Conservation (phyloP, 352 stramenopile species). For the Globisporangium camurandrum region DNA sequence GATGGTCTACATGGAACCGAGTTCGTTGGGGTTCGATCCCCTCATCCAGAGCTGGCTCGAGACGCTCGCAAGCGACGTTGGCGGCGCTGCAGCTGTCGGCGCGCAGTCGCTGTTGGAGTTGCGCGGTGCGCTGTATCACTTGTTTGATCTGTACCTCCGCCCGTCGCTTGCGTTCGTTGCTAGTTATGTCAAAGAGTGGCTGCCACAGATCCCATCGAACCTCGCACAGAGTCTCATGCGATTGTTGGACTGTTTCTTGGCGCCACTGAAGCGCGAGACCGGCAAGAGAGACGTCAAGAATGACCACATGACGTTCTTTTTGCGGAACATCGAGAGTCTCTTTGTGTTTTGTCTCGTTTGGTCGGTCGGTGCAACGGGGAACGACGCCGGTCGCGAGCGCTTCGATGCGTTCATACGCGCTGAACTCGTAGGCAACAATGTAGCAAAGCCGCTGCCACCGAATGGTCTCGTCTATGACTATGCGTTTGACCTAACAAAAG, state of each 20-base stretch:
- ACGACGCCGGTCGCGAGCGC: slow-evolving; percentile 68
- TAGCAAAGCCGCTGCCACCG: slow-evolving; percentile 46
- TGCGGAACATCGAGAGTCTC: slow-evolving; percentile 78
- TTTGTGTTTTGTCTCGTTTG: slow-evolving; percentile 92
- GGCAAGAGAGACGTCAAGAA: slow-evolving; percentile 79
- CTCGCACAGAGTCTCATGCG: slow-evolving; percentile 88
- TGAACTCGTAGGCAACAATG: slow-evolving; percentile 63
- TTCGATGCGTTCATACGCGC: slow-evolving; percentile 86
- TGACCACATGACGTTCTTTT: slow-evolving; percentile 58
- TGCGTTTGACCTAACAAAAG: slow-evolving; percentile 73
- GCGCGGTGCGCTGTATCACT: slow-evolving; percentile 39
- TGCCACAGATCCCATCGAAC: slow-evolving; percentile 90
- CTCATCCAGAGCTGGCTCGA: slow-evolving; percentile 88
- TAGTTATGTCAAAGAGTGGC: slow-evolving; percentile 85
- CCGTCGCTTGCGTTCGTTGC: slow-evolving; percentile 78
- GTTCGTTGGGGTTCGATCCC: slow-evolving; percentile 86
- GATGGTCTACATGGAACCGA: slow-evolving; percentile 96
- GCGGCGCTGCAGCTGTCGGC: slow-evolving; percentile 27
- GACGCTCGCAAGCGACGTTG: slow-evolving; percentile 50
- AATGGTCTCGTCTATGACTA: slow-evolving; percentile 87
- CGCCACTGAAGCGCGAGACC: slow-evolving; percentile 71
- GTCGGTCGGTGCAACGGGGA: slow-evolving; percentile 88
- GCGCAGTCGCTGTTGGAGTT: slow-evolving; percentile 37
- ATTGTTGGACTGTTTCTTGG: slow-evolving; percentile 89
- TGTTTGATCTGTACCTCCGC: slow-evolving; percentile 88